Evolutionary conservation across 495 filamentous ascomycete species (phyloP).

Genomic region (Hypoxylon rickii): DNA sequence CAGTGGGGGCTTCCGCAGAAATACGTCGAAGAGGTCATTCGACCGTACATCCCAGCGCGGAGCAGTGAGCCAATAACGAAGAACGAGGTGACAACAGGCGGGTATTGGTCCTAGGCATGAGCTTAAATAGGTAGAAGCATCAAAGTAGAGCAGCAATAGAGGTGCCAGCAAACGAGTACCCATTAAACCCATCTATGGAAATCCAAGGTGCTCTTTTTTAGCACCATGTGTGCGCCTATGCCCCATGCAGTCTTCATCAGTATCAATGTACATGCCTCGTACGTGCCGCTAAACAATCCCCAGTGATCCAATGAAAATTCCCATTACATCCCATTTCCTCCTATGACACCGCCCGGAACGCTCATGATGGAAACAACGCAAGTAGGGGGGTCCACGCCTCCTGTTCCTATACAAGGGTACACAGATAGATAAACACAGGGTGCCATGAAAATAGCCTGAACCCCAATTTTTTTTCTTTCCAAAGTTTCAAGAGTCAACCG

Average conservation of each 20-base stretch:
- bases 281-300: no score
- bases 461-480: no score
- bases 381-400: not conserved
- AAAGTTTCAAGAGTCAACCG: not conserved
- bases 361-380: no score
- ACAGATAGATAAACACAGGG: no score
- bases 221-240: not conserved
- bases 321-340: not conserved
- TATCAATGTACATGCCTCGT: not conserved
- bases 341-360: no score
- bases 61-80: not conserved
- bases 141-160: not conserved
- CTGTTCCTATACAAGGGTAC: not conserved
- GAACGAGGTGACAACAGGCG: no score
- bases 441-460: no score
- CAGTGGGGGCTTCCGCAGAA: conserved; percentile 37
- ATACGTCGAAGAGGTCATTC: conserved; percentile 37
- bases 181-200: not conserved
- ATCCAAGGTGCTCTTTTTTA: not conserved
- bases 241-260: no score
- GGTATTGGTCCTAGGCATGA: not conserved
- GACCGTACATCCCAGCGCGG: conserved; percentile 15
- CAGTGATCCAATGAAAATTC: not conserved
- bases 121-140: not conserved
- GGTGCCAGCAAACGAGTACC: no score